Evolutionary conservation across 805 yeast genomes (phyloP), one percentile per base, ranked within the genome.

Genomic region (Pichia ethanolica): DNA sequence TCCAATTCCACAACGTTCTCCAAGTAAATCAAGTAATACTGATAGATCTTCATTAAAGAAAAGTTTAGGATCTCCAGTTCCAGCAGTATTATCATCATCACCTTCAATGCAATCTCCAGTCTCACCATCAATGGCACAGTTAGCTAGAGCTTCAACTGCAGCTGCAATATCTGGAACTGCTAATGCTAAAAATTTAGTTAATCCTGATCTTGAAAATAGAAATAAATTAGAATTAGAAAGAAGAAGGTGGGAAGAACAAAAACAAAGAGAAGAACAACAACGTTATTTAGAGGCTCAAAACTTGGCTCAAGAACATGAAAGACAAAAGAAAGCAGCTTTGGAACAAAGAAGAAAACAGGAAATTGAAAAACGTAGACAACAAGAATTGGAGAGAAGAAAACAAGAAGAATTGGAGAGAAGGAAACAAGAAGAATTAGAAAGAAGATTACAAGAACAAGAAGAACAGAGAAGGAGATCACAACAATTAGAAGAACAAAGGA

Each of bases 131-230:
- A 39, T 39, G 42, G 32, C 42, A 9, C 32, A 28, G 3, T 27
- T 30, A 7, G 42, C 32, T 8, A 39, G 42, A 40, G 40, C 49
- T 13, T 20, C 49, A 11, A 45, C 48, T 7, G 41, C 51, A 1
- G 45, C 49, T 12, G 46, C 50, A 33, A 26, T 46, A 25, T 26
- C 51, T 40, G 48, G 48, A 13, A 12, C 45, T 26, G 42, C 46
- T 26, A 33, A 28, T 37, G 46, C 47, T 35, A 28, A 40, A 6
- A 44, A 36, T 26, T 33, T 46, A 9, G 40, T 45, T 3, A 40
- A 35, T n/a, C 39, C 45, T 4, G 45, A 46, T 28, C n/a, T 39
- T 7, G 56, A 49, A 6, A 50, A 35, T 3, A 45, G 28, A 25
- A 33, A 42, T 13, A 46, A 48, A 14, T 49, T 49, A 27, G 48